Evolutionary conservation across 768 basidiomycete species (phyloP).

Genomic region (Russula vinacea): DNA sequence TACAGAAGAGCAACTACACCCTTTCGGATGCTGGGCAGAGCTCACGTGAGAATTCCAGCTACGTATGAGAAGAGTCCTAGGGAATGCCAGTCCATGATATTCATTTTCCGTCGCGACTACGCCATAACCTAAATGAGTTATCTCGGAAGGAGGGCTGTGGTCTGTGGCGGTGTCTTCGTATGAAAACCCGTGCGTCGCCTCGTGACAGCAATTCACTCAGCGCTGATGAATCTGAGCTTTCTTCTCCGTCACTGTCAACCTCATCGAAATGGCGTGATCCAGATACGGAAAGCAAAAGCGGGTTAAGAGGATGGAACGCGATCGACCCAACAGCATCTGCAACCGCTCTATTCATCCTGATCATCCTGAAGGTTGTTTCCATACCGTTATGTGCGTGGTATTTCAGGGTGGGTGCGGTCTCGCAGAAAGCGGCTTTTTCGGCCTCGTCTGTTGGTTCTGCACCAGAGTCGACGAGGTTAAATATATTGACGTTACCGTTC

Average conservation of each 20-base stretch:
- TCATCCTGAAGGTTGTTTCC: conserved; percentile 23
- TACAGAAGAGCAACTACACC: too few relatives aligned
- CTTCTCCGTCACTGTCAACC: conserved; percentile 7
- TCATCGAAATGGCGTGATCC: conserved; percentile 72
- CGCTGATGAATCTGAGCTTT: conserved; percentile 3
- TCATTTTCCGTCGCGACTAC: neutral
- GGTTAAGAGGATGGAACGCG: conserved; percentile 62
- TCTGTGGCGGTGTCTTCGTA: conserved; percentile 4
- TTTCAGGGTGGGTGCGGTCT: conserved; percentile 34
- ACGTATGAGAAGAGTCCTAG: neutral
- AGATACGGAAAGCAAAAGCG: conserved; percentile 60
- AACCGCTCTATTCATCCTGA: neutral
- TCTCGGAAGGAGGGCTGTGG: conserved; percentile 17
- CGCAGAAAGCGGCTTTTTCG: conserved; percentile 1
- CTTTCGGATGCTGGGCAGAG: too few relatives aligned
- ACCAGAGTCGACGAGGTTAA: conserved; percentile 39
- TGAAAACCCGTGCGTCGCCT: neutral
- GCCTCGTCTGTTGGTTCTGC: conserved; percentile 11
- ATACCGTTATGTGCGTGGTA: conserved; percentile 60
- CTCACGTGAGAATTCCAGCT: neutral
- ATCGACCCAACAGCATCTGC: conserved; percentile 74
- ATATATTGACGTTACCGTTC: conserved; percentile 59
- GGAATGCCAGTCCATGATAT: neutral
- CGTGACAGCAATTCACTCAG: conserved; percentile 3
- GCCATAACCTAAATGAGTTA: conserved; percentile 22